phyloP scores from a whole-genome alignment of 2,329 filamentous ascomycete species.

The Alternaria sp. region DNA sequence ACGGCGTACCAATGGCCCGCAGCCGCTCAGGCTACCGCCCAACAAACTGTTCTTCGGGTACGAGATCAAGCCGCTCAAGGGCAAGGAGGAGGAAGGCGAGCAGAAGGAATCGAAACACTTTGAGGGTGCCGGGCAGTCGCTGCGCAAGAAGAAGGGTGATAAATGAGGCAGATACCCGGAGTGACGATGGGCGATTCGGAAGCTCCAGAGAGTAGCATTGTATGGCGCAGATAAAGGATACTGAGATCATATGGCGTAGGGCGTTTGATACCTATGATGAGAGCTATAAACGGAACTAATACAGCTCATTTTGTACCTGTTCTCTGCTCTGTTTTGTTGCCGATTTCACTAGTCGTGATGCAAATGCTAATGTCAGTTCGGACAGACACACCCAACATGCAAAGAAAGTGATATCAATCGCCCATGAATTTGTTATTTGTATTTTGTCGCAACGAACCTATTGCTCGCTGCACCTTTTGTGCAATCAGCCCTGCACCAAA shows the following conservation, averaged over 20 bases:
- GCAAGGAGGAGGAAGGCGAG: slow-evolving; percentile 69
- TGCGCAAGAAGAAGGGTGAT: slow-evolving; percentile 75
- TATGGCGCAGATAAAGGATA: slow-evolving; percentile 32
- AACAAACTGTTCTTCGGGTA: slow-evolving; percentile 98
- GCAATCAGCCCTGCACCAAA: no score
- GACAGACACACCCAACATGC: no score
- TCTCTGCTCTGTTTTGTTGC: background rate
- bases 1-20: slow-evolving; percentile 75
- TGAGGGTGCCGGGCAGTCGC: slow-evolving; percentile 82
- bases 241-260: slow-evolving; percentile 21
- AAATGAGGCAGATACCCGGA: slow-evolving; percentile 31
- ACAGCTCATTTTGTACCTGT: background rate
- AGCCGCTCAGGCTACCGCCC: slow-evolving; percentile 81
- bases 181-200: no score
- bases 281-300: background rate
- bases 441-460: background rate
- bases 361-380: background rate
- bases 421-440: background rate
- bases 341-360: background rate
- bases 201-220: slow-evolving; percentile 24
- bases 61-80: slow-evolving; percentile 86
- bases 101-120: slow-evolving; percentile 73
- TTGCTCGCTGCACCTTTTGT: background rate
- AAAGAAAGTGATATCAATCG: background rate
- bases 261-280: slow-evolving; percentile 28